Evolutionary conservation across 306 rosid genomes (phyloP).

Genomic region (Quercus cerris): DNA sequence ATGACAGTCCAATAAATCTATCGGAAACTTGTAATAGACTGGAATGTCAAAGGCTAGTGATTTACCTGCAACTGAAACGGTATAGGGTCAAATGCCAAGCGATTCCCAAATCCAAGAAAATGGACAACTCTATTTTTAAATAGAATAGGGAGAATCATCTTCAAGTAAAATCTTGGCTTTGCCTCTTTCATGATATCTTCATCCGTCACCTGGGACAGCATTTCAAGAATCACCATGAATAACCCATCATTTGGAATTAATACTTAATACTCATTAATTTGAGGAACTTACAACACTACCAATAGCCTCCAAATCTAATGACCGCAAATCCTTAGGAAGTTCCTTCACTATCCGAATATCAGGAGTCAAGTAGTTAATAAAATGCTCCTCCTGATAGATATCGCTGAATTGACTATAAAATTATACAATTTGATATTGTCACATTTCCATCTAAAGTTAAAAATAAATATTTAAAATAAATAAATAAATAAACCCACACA

Average conservation of each 20-base stretch:
- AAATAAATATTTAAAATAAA: no score
- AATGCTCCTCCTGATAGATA: slow-evolving; percentile 91
- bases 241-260: slow-evolving; percentile 5
- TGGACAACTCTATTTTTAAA: slow-evolving; percentile 79
- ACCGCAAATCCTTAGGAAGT: slow-evolving; percentile 73
- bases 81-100: slow-evolving; percentile 92
- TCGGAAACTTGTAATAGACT: slow-evolving; percentile 4
- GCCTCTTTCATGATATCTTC: slow-evolving; percentile 88
- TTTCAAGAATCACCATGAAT: slow-evolving; percentile 25
- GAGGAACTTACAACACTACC: slow-evolving; percentile 74
- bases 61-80: slow-evolving; percentile 85
- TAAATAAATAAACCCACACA: background rate
- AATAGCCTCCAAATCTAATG: slow-evolving; percentile 85
- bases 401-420: slow-evolving; percentile 84
- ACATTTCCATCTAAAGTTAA: slow-evolving; percentile 34
- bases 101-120: slow-evolving; percentile 93
- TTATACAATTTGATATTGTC: slow-evolving; percentile 33
- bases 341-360: slow-evolving; percentile 90
- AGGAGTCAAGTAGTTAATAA: slow-evolving; percentile 78
- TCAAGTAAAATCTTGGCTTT: slow-evolving; percentile 85
- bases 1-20: background rate
- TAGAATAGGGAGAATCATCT: slow-evolving; percentile 69
- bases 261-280: slow-evolving; percentile 3
- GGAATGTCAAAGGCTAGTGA: slow-evolving; percentile 24
- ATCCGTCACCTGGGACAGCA: slow-evolving; percentile 73